Evolutionary conservation across 495 filamentous ascomycete genomes (phyloP), one percentile per base, ranked within the genome.

Genomic region (Talaromyces proteolyticus): DNA sequence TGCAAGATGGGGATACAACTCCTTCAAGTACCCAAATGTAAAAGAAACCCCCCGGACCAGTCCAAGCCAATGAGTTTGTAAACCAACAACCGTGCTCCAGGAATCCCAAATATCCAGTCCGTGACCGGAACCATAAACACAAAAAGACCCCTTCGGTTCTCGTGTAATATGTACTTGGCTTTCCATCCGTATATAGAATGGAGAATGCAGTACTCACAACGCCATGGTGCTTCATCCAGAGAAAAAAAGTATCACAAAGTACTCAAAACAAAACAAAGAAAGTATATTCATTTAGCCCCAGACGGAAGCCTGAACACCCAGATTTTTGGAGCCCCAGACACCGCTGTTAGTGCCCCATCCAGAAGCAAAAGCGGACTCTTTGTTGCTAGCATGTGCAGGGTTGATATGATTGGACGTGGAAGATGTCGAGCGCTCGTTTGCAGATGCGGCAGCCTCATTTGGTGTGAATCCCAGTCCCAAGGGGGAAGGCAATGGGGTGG

Each of bases 401-500:
- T 67, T 65, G 12, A 67, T 50, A n/a, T 78, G 78, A 61, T 81
- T 86, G 25, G 83, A 80, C 6, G 81, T 74, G 6, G 84, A 73
- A 11, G 84, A 85, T 8, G 74, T 70, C 22, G 80, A 76, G 47
- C 81, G 75, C 54, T 87, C 84, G 42, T 79, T 81, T 11, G 55
- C 57, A 34, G 61, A 60, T 25, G 67, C 66, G 11, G 67, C 63
- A 20, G 61, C 66, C 47, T 87, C 82, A 49, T 67, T 66, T 20
- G 75, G 60, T 6, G 78, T 83, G 61, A 90, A 88, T 14, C 88
- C 84, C 57, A 90, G 91, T 17, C 70, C 67, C 29, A 97, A 67
- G 4, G 93, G 91, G 23, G 91, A 96, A 19, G 90, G 88, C 18
- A 96, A 76, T 47, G 93, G 91, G 14, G 91, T 94, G 4, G 86